These are phyloP conservation scores for Raffaelea deltoideospora DNA, from an alignment of 2,329 filamentous ascomycete species.

Conservation along the genomic window DNA sequence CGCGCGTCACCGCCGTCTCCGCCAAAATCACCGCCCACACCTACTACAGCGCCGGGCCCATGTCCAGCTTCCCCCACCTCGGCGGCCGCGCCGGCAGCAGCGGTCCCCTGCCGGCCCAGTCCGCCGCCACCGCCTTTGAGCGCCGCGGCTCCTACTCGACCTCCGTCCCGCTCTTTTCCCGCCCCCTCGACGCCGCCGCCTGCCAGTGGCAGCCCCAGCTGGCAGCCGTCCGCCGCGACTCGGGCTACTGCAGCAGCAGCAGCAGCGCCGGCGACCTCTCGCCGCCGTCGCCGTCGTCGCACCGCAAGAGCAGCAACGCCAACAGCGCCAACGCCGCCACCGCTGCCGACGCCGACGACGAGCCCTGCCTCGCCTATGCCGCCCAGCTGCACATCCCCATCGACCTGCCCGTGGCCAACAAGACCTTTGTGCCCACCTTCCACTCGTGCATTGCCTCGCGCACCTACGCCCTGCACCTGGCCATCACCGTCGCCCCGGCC, in stretches of 20 bases:
- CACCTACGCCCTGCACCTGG: slow-evolving; percentile 35
- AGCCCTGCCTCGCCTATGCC: slow-evolving; percentile 21
- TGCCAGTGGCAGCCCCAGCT: slow-evolving; percentile 26
- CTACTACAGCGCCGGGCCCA: slow-evolving; percentile 32
- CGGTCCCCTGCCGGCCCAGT: slow-evolving; percentile 20
- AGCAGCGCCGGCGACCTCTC: not conserved
- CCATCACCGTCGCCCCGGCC: slow-evolving; percentile 21
- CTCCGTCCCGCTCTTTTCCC: slow-evolving; percentile 24
- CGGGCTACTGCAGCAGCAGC: slow-evolving; percentile 33
- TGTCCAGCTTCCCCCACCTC: slow-evolving; percentile 33
- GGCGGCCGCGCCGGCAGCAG: too few relatives aligned
- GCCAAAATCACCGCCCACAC: slow-evolving; percentile 37
- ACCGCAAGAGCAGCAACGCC: too few relatives aligned
- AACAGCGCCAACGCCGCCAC: too few relatives aligned
- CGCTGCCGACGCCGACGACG: not conserved
- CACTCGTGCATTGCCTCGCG: slow-evolving; percentile 42
- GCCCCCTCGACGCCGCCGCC: slow-evolving; percentile 14
- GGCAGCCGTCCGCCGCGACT: slow-evolving; percentile 28
- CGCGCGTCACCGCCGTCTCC: slow-evolving; percentile 31
- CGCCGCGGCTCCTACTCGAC: slow-evolving; percentile 31
- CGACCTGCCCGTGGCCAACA: slow-evolving; percentile 28
- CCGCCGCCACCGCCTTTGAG: slow-evolving; percentile 18
- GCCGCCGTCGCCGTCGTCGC: too few relatives aligned
- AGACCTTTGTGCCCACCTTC: slow-evolving; percentile 39
- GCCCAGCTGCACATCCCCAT: slow-evolving; percentile 32